Conservation (phyloP, 129 eudicot species). For the Mikania micrantha region DNA sequence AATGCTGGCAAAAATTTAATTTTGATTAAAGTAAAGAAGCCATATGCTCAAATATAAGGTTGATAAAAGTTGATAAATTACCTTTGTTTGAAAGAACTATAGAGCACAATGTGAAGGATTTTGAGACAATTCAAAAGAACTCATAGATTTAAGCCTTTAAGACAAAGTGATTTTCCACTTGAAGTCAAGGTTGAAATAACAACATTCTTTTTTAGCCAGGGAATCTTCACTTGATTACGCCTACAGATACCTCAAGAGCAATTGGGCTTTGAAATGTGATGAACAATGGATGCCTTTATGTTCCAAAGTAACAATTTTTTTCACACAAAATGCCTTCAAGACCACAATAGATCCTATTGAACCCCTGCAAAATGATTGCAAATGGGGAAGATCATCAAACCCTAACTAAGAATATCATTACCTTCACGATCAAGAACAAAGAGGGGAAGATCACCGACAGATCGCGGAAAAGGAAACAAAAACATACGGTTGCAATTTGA, state of each 20-base stretch:
- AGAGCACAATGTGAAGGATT: constrained; percentile 71
- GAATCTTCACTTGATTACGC: constrained; percentile 75
- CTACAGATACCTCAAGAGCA: constrained; percentile 29
- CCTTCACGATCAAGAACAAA: too few species aligned
- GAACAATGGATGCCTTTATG: too few species aligned
- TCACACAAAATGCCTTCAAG: too few species aligned
- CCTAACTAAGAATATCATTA: too few species aligned
- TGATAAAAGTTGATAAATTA: constrained; percentile 11
- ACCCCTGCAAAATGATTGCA: too few species aligned
- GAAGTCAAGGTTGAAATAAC: constrained; percentile 94
- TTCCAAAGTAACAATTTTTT: too few species aligned
- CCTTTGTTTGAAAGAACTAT: constrained; percentile 92
- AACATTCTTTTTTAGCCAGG: constrained; percentile 64
- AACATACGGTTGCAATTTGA: too few species aligned
- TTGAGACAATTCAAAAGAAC: constrained; percentile 72
- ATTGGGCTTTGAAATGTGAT: neutral
- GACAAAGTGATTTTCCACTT: constrained; percentile 97
- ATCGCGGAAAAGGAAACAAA: too few species aligned
- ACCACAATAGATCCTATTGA: too few species aligned
- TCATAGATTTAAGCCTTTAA: constrained; percentile 78
- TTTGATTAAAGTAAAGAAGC: constrained; percentile 4
- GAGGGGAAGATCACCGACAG: too few species aligned
- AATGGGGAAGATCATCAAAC: too few species aligned
- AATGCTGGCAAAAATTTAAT: constrained; percentile 62
- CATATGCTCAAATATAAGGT: constrained; percentile 8